Evolutionary conservation across 352 stramenopile genomes (phyloP), one percentile per base, ranked within the genome.

Genomic region (Globisporangium nagaii): DNA sequence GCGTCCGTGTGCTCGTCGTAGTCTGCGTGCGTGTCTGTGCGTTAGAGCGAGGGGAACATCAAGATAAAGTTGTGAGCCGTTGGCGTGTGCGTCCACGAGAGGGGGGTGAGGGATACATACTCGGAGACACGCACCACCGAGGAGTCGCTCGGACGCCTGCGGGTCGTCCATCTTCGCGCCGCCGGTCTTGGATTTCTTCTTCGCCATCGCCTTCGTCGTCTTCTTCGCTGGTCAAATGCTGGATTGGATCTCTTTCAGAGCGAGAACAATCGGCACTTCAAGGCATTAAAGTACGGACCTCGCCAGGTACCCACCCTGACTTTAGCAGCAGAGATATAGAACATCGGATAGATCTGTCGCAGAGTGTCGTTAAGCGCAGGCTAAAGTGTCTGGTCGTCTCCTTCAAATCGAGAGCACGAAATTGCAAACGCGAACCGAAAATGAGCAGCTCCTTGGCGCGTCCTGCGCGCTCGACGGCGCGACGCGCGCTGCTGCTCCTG

Each of bases 171-270:
- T 20, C 39, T 39, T 31, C 60, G 53, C 10, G 63, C 70, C 37
- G 79, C 62, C 55, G 19, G 65, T 65, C 60, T 84, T 82, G 34
- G 60, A 54, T 62, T 87, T 88, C 62, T 83, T 86, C 74, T 79
- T 77, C 47, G 50, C 63, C 76, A 87, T 88, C n/a, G 19, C 42
- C 63, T 24, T 3, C 53, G 73, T 72, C 19, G 58, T 55, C 60
- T 82, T 82, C 56, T 76, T 81, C 65, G 22, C 22, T 28, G 48
- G 12, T 55, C 41, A 25, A 57, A 40, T 20, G 25, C n/a, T n/a
- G 58, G 7, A 20, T 59, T 67, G 66, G 66, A 73, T 78, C 55
- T 19, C 25, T 55, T 52, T 52, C 9, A 36, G n/a, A 12, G 35
- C 19, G 35, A 48, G 41, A 51, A n/a, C 20, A 39, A 12, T 11